Percentiles rank a stretch among this genome's conserved stretches.
These are phyloP conservation scores for Podospora comata DNA, from an alignment of 495 filamentous ascomycete genomes.

Conservation along the genomic window DNA sequence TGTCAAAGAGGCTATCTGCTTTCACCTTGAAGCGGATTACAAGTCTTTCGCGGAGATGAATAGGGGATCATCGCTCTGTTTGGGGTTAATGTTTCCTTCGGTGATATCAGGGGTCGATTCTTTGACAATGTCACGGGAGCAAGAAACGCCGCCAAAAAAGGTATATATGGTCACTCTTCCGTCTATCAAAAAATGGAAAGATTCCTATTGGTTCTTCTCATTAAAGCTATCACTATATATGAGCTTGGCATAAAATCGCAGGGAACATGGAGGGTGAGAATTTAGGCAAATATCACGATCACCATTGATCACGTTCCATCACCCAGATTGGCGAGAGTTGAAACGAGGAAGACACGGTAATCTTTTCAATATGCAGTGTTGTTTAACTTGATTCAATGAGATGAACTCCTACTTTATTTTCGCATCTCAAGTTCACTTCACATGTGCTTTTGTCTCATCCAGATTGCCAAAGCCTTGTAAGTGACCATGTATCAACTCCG, in stretches of 20 bases:
- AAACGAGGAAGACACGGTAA: constrained; percentile 4
- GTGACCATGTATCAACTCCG: not conserved
- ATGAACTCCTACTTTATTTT: not conserved
- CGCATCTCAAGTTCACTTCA: not conserved
- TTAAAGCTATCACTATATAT: not conserved
- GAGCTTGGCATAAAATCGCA: not conserved
- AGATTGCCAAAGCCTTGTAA: not conserved
- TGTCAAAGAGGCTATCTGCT: no score
- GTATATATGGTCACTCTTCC: not conserved
- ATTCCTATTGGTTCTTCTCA: not conserved
- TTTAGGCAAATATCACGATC: constrained; percentile 15
- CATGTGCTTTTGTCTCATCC: not conserved
- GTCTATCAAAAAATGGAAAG: not conserved
- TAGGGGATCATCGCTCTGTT: not conserved
- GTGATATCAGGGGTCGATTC: not conserved
- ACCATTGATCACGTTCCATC: constrained; percentile 4
- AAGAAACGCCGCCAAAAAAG: not conserved
- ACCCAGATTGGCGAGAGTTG: not conserved
- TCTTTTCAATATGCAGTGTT: not conserved
- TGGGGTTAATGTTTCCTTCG: not conserved
- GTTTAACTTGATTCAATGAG: not conserved
- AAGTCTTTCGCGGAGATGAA: no score
- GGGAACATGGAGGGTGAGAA: not conserved
- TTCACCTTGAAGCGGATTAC: no score
- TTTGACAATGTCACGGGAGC: not conserved